Base-by-base conservation (phyloP, 495 filamentous ascomycete species). In the Glonium stellatum region DNA sequence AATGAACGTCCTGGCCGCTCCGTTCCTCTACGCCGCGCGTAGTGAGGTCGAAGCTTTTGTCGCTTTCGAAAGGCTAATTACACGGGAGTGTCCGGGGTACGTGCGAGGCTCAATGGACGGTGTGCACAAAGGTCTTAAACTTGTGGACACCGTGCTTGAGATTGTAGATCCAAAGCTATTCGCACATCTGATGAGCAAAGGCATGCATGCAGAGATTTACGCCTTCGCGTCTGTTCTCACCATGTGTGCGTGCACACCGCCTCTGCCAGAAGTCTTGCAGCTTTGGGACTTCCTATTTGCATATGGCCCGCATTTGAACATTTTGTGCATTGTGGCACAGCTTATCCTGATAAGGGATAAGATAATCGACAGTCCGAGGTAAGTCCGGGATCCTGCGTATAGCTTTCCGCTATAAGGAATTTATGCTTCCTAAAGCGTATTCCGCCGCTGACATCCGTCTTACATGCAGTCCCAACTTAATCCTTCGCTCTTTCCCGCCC, bases 221-320 rank as follows among this genome's bases (percentile, higher is more conserved):
- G 95, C 91, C n/a, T 99, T 99, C 69, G 89, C 93, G 6, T 95
- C 90, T 10, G 93, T 99, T 0, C 78, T 97, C 39, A 99, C 93
- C 0, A 78, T 97, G 18, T 96, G 89, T 69, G 93, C 95, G 35
- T 97, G 93, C 66, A 97, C 95, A 22, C 95, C 95, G n/a, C 95
- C 93, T 2, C 72, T 99, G 37, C 93, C 92, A 0, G 92, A 99
- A 69, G 93, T 99, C 5, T 75, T 98, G 37, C 82, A 87, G 55
- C 79, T 97, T n/a, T 99, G 93, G 93, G 93, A 99, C 71, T 99
- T 99, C 65, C 77, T 97, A 12, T 90, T 99, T 69, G 92, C 93
- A 0, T 99, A 96, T 67, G 93, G 93, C 0, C 81, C 89, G 36
- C 95, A 97, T 73, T 69, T 97, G 49, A 99, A 99, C 66, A 88